phyloP scores from a whole-genome alignment of 345 rosid species.

The Aquilaria malaccensis region DNA sequence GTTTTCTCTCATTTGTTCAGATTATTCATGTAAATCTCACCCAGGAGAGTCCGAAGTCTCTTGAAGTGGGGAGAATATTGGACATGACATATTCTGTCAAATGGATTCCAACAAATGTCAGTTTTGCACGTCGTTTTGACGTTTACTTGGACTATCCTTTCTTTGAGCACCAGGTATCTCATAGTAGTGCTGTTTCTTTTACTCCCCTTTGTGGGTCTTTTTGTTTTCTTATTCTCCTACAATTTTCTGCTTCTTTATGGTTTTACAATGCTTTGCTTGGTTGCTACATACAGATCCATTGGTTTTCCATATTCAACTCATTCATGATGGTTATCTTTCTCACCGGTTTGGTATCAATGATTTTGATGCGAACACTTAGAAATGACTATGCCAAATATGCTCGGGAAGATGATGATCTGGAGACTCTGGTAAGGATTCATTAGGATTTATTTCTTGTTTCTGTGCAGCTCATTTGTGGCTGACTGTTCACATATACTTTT shows the following conservation, averaged over 20 bases:
- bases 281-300: conserved; percentile 63
- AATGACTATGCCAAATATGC: conserved; percentile 97
- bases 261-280: conserved; percentile 9
- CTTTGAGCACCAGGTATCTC: conserved; percentile 87
- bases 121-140: conserved; percentile 87
- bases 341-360: conserved; percentile 96
- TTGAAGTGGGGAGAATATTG: conserved; percentile 53
- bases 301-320: conserved; percentile 96
- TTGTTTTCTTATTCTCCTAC: conserved; percentile 6
- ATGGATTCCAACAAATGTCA: conserved; percentile 61
- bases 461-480: conserved; percentile 12
- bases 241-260: neutral
- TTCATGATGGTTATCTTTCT: conserved; percentile 98
- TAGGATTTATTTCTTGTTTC: neutral
- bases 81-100: conserved; percentile 88
- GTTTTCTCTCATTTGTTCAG: conserved; percentile 26
- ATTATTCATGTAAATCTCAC: conserved; percentile 86
- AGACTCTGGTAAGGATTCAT: conserved; percentile 58
- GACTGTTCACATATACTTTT: conserved; percentile 6
- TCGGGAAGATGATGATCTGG: conserved; percentile 93
- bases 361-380: conserved; percentile 91
- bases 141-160: conserved; percentile 90
- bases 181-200: conserved; percentile 9
- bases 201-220: conserved; percentile 1
- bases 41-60: conserved; percentile 68